Evolutionary conservation across 176 grass and related monocot species (phyloP), one percentile per base, ranked within the genome.

Genomic region (Carex pumila): DNA sequence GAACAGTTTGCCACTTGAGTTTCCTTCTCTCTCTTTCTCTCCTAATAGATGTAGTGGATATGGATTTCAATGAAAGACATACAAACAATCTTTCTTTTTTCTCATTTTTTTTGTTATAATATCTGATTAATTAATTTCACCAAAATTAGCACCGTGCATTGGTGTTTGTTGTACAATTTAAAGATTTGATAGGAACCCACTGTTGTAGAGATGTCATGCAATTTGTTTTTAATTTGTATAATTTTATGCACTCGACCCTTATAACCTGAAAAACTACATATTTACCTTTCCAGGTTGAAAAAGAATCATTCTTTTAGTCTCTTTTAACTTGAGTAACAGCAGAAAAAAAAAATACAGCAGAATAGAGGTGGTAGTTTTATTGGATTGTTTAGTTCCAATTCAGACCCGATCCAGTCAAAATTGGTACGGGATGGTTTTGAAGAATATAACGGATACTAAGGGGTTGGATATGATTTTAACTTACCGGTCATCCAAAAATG

Each of bases 1-100:
- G 83, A 85, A 57, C 63, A 75, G 22, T 81, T 78, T 74, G 81
- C 87, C 61, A 85, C 92, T 66, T 89, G 17, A 63, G 7, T 25
- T 25, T 25, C 8, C 7, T 12, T 25, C 15, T 49, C 70, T 74
- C 37, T 39, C 37, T 39, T 37, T 47, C 69, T 73, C 69, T 55
- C 32, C 21, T 10, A 81, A 81, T 81, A 55, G 22, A 32, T 76
- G 72, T 76, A 32, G 73, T 54, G 5, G 32, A 77, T 54, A 56
- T 55, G 8, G 21, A 56, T 52, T 55, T 30, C 49, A 56, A 6
- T 56, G 73, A 31, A 49, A 77, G 21, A 55, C 12, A 21, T 62
- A 29, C 60, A 13, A 22, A 55, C 5, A 53, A 13, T 56, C 12
- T 55, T 45, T 45, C 2, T 17, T 30, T 30, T 75, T 76, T 25